These are phyloP conservation scores for Mycena citricolor DNA, from an alignment of 1,284 basidiomycete genomes.

Conservation along the genomic window DNA sequence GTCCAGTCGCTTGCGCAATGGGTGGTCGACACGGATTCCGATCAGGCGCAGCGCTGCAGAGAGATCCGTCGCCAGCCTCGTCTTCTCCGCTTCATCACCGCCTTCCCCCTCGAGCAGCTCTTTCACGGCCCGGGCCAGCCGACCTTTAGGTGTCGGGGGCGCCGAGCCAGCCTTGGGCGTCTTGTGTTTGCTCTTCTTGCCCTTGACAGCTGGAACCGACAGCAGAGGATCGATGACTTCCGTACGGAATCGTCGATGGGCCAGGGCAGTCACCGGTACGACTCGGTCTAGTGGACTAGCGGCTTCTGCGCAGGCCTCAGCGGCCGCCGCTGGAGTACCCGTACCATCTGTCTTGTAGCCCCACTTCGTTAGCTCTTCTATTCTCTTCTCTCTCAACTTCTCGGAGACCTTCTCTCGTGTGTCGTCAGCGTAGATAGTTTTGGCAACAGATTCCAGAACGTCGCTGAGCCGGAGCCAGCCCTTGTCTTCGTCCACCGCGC, in stretches of 20 bases:
- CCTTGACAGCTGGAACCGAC: slow-evolving; percentile 60
- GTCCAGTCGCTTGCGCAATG: slow-evolving; percentile 63
- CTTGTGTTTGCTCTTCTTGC: slow-evolving; percentile 50
- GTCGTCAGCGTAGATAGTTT: slow-evolving; percentile 49
- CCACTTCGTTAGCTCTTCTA: slow-evolving; percentile 68
- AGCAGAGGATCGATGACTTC: slow-evolving; percentile 70
- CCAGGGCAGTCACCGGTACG: slow-evolving; percentile 60
- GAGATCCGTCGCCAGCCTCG: slow-evolving; percentile 48
- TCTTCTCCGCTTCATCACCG: slow-evolving; percentile 46
- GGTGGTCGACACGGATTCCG: slow-evolving; percentile 62
- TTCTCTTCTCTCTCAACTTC: slow-evolving; percentile 55
- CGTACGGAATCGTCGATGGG: slow-evolving; percentile 65
- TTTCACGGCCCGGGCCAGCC: slow-evolving; percentile 65
- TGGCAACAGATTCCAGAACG: slow-evolving; percentile 62
- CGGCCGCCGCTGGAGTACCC: slow-evolving; percentile 46
- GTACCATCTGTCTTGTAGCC: slow-evolving; percentile 56
- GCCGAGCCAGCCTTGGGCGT: slow-evolving; percentile 35
- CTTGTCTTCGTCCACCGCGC: slow-evolving; percentile 71
- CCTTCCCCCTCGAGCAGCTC: slow-evolving; percentile 56
- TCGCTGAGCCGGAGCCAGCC: slow-evolving; percentile 72
- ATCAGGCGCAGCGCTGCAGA: slow-evolving; percentile 48
- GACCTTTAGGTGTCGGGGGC: slow-evolving; percentile 54
- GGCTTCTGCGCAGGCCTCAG: slow-evolving; percentile 71
- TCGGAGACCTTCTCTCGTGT: slow-evolving; percentile 57
- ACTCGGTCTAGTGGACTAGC: slow-evolving; percentile 65